Conservation (phyloP, 2,329 filamentous ascomycete species). For the Epichloe sp. region DNA sequence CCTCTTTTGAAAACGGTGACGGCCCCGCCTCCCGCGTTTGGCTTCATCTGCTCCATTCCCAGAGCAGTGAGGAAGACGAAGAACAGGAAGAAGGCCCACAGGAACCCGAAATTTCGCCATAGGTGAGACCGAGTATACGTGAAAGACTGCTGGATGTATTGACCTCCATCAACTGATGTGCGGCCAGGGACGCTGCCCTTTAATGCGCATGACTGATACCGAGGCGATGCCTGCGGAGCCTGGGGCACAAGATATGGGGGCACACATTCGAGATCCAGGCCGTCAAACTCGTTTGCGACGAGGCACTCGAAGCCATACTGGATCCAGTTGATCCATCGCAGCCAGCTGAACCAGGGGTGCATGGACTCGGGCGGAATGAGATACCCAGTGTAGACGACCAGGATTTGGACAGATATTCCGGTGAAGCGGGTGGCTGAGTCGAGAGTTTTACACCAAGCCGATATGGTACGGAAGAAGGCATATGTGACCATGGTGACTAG, state of each 20-base stretch:
- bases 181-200: constrained; percentile 31
- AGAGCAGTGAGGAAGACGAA: constrained; percentile 61
- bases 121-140: constrained; percentile 43
- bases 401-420: constrained; percentile 43
- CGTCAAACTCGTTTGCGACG: constrained; percentile 49
- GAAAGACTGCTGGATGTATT: constrained; percentile 40
- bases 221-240: constrained; percentile 15
- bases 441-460: constrained; percentile 44
- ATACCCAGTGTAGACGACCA: constrained; percentile 58
- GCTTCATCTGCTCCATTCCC: constrained; percentile 53
- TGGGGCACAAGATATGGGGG: constrained; percentile 44
- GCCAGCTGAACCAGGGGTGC: constrained; percentile 51
- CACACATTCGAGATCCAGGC: constrained; percentile 43
- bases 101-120: constrained; percentile 67
- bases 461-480: constrained; percentile 45
- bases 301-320: constrained; percentile 60
- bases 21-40: constrained; percentile 44
- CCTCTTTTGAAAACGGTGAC: constrained; percentile 51
- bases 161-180: constrained; percentile 36
- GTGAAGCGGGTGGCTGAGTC: constrained; percentile 50
- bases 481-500: constrained; percentile 43
- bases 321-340: constrained; percentile 53
- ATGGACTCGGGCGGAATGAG: constrained; percentile 44
- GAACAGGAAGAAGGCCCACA: constrained; percentile 62
- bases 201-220: constrained; percentile 42